Evolutionary conservation across 1,139 yeast genomes (phyloP), one percentile per base, ranked within the genome.

Genomic region (Sugiyamaella pinicola): DNA sequence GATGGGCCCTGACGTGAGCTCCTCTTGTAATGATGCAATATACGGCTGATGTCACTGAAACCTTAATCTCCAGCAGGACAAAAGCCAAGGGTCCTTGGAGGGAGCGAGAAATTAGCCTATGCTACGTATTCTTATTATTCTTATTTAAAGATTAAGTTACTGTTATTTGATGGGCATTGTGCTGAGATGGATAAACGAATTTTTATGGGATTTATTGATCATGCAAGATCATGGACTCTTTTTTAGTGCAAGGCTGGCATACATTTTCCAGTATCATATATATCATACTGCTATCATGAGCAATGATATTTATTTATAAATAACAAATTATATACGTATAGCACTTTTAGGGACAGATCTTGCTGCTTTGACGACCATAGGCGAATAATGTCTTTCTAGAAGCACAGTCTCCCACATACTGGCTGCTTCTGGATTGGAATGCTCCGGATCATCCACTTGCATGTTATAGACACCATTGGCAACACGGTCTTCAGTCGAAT

Each of bases 351-450:
- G 51, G 3, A 47, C 46, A 2, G 46, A 40, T 34, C 31, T 43
- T 10, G 83, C 79, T 15, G 83, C 83, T 61, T 76, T 74, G 6
- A 82, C 77, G n/a, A 90, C 88, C 63, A 80, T 73, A 2, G 95
- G 95, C 59, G 89, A 81, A 67, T 87, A 93, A 69, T 93, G 98
- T 57, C 83, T 81, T 56, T 85, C 85, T 55, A 93, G 73, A 49
- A 91, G 70, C 2, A 84, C 84, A 52, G 83, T 82, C 66, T 93
- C 98, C 96, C 96, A 93, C 46, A 91, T 73, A 0, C 90, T 85
- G 1, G 97, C 95, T 12, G 95, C 95, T 48, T 85, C 91, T 2
- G 96, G 80, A 64, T 91, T 90, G 61, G 87, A 75, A 68, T 95
- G 81, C 61, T 86, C 89, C 8, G 89, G 81, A 47, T 81, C 84